phyloP scores from a whole-genome alignment of 192 early-diverging fungal genomes.

The Podila epigama region DNA sequence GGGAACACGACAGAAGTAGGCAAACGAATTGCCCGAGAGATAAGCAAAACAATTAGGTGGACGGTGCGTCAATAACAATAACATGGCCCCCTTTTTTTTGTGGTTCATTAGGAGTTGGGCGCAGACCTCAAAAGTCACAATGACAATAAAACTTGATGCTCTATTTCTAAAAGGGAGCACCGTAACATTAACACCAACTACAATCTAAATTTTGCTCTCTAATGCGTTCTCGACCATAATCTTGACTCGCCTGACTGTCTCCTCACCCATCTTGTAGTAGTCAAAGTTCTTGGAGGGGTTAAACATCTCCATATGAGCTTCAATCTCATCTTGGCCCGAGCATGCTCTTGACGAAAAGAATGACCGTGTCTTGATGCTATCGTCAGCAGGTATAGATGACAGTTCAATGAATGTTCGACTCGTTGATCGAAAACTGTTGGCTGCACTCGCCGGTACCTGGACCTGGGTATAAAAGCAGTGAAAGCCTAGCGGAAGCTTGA shows the following conservation, averaged over 20 bases:
- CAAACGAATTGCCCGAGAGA: too few species aligned
- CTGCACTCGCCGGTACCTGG: slow-evolving; percentile 26
- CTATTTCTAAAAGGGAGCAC: too few species aligned
- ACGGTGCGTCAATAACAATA: too few species aligned
- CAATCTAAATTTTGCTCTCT: not conserved
- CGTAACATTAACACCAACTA: too few species aligned
- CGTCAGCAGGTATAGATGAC: slow-evolving; percentile 11
- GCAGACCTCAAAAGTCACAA: too few species aligned
- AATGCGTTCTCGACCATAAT: slow-evolving; percentile 32
- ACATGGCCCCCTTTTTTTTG: too few species aligned
- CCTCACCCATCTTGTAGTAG: slow-evolving; percentile 44
- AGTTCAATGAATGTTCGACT: slow-evolving; percentile 44
- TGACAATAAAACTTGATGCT: too few species aligned
- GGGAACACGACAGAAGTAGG: too few species aligned
- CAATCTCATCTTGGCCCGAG: slow-evolving; percentile 47
- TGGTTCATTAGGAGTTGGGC: too few species aligned
- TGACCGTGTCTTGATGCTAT: not conserved
- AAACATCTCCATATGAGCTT: slow-evolving; percentile 53
- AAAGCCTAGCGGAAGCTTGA: slow-evolving; percentile 31
- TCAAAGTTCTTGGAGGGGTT: slow-evolving; percentile 42
- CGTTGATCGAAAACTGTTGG: slow-evolving; percentile 11
- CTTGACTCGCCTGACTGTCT: slow-evolving; percentile 16
- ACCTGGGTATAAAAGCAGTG: slow-evolving; percentile 54
- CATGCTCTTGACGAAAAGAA: slow-evolving; percentile 31
- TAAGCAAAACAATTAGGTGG: too few species aligned